Base-by-base conservation (phyloP, 2,329 filamentous ascomycete genomes). In the Hypoxylon sp. region DNA sequence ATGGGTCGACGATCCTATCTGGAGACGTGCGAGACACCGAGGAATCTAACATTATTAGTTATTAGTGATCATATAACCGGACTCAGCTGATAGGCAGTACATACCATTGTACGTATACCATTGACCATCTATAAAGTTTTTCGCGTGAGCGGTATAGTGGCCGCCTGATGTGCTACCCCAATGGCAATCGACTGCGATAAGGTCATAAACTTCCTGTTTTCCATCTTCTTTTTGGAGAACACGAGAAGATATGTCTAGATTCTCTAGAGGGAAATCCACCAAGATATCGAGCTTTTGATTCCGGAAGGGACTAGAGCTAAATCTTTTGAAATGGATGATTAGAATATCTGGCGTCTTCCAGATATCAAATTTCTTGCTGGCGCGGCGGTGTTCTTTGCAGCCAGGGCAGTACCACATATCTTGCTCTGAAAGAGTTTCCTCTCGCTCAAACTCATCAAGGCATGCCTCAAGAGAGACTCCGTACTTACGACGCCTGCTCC, bases 61-160 rank as follows among this genome's bases (percentile, higher is more conserved):
- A 90, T 31, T 59, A 59, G 84, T 73, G 67, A 33, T 26, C 19
- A 33, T 10, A 42, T 8, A 19, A 46, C 5, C 24, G 14, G 37
- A 50, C 26, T 10, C 8, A 37, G 14, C 19, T 24, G 14, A 48
- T n/a, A 8, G 47, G 33, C 14, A 51, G 11, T 24, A 81, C 90
- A 81, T 85, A 96, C 94, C 95, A 79, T 99, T 98, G 80, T 97
- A 98, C 74, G 97, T 93, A 79, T 98, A 98, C 96, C 96, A 99
- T 79, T 92, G 86, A 63, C 88, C 88, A 76, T 97, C 94, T 67
- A 92, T 85, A 80, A 97, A 98, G 79, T 97, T 98, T 83, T 94
- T 94, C 42, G 94, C 94, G 79, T 91, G 94, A 29, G 96, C 96
- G 19, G 94, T 98, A 82, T 99, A 99, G 80, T 99, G 96, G 0